These are phyloP conservation scores for Sicyos edulis DNA, from an alignment of 306 rosid species.

Conservation along the genomic window DNA sequence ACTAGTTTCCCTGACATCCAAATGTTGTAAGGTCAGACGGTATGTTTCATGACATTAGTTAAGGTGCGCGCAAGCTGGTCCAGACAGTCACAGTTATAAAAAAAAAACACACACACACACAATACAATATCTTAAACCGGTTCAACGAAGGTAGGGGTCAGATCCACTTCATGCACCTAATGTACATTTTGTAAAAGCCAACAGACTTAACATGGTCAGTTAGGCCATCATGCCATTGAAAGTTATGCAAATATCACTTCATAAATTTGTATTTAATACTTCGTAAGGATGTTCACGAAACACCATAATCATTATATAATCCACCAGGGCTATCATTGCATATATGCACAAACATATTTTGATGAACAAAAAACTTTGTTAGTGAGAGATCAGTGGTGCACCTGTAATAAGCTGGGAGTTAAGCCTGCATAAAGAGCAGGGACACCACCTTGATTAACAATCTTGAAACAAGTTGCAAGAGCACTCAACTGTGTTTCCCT, in stretches of 20 bases:
- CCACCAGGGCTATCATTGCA: background rate
- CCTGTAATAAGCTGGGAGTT: slow-evolving; percentile 85
- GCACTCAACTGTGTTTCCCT: slow-evolving; percentile 60
- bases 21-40: no score
- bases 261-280: background rate
- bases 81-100: no score
- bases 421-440: slow-evolving; percentile 92
- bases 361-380: slow-evolving; percentile 1
- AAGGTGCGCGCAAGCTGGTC: no score
- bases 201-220: no score
- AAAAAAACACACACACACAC: background rate
- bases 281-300: background rate
- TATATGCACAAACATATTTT: background rate
- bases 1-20: no score
- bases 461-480: slow-evolving; percentile 60
- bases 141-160: background rate
- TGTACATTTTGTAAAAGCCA: background rate
- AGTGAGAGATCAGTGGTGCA: slow-evolving; percentile 22
- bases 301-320: background rate
- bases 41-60: no score
- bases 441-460: slow-evolving; percentile 77
- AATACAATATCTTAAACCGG: background rate
- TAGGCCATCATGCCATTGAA: background rate
- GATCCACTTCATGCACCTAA: background rate
- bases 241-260: background rate